Base-by-base conservation (phyloP, 495 filamentous ascomycete species). In the Hypoxylon subgilvum region DNA sequence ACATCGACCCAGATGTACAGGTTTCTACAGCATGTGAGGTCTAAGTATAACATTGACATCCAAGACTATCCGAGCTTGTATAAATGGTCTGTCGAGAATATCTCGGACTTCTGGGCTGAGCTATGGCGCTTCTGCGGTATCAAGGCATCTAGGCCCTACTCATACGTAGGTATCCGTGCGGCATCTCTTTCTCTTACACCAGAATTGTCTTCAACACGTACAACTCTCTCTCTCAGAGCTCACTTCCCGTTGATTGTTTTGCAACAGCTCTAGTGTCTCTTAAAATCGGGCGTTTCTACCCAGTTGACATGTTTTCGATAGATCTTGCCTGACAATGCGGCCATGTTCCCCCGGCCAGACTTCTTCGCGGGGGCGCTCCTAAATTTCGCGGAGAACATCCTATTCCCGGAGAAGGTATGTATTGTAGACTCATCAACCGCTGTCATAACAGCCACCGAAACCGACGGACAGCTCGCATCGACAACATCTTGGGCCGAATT, bases 381-480 rank as follows among this genome's bases (percentile, higher is more conserved):
- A 49, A 97, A 97, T 67, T 96, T 96, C 70, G 91, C 92, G 17
- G 89, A 96, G 75, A 97, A 97, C 71, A 79, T 97, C 23, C 82
- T 97, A 5, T 96, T 84, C 68, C 91, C 92, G 4, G 73, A 77
- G 10, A 78, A 77, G 35, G 63, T 49, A 17, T 44, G 36, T n/a
- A 54, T 76, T 32, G 69, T 79, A 14, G 83, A 84, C 18, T 74
- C 83, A 54, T 82, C 85, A 41, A 74, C 84, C 48, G 90, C 90
- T 17, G 75, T 92, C 18, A 86, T 94, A 62, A 86, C 84, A 30
- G 89, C 80, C 4, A 92, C 89, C 8, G 90, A 95, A 72, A 54
- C 71, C 17, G 81, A 79, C 5, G 76, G 76, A 18, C 77, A 90
- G 23, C 82, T 87, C 64, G 77, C 78, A 38, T 76, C 91, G 49